Evolutionary conservation across 805 yeast genomes (phyloP), one percentile per base, ranked within the genome.

Genomic region (Maudiozyma bulderi): DNA sequence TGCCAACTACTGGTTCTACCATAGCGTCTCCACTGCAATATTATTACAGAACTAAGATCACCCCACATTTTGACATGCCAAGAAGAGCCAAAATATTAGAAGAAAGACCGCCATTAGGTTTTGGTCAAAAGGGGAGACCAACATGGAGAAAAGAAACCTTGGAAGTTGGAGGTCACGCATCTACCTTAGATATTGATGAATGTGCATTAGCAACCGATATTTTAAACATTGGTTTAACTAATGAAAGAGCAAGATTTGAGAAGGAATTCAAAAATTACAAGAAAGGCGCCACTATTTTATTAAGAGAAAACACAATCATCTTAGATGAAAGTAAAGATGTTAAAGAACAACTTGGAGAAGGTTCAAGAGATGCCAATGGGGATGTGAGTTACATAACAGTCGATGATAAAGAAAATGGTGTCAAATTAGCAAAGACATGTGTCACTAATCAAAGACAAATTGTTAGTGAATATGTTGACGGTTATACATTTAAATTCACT

Each of bases 11-110:
- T 35, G 76, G 75, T 1, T 67, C 72, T 1, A 86, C 95, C 0
- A 77, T 83, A 39, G 77, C 81, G 6, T 86, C 95, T 9, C 99
- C 99, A 4, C 68, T 80, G 49, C 75, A 82, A 55, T 85, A 75
- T 62, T 73, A 74, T 37, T 93, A 93, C 67, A 75, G 99, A 62
- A 93, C 99, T 0, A 93, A 93, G 62, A 74, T 93, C 40, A 93
- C 99, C 0, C 99, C 99, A 5, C 99, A 93, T 69, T 93, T 90
- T 67, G 89, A 85, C 59, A 69, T 86, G 38, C 93, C 95, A 28
- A 76, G 80, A 59, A 75, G 80, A 58, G 52, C 62, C 10, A 69
- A 69, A 46, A 70, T 73, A 10, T 59, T 69, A 33, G 63, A 58
- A 14, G 60, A 64, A 41, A 67, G 73, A 49, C 96, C 96, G 14